phyloP scores from a whole-genome alignment of 2,329 filamentous ascomycete species.

The Claviceps pusilla region DNA sequence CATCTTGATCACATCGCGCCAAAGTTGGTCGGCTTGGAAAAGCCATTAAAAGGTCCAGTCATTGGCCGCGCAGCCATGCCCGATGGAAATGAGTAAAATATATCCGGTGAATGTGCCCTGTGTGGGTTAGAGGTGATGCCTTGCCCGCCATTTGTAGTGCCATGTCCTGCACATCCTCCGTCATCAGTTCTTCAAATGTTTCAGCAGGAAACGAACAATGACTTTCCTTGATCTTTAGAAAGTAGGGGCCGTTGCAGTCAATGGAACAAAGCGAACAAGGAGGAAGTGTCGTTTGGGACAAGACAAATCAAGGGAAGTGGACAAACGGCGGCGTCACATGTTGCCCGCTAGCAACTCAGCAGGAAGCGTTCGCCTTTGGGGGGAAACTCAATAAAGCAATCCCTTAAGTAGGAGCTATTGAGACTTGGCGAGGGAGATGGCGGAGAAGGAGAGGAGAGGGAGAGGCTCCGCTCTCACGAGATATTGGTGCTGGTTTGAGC shows the following conservation, averaged over 20 bases:
- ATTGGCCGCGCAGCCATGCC: neutral
- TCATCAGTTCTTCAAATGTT: neutral
- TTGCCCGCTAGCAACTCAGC: neutral
- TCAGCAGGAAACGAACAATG: neutral
- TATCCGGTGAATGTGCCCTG: neutral
- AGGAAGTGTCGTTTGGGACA: neutral
- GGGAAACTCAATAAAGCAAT: neutral
- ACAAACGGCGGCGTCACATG: neutral
- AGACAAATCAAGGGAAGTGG: neutral
- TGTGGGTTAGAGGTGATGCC: too few relatives aligned
- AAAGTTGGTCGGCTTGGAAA: too few relatives aligned
- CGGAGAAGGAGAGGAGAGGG: neutral
- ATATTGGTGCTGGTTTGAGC: neutral
- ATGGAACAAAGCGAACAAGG: neutral
- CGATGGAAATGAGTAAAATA: neutral
- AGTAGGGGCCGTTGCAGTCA: neutral
- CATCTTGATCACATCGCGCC: too few relatives aligned
- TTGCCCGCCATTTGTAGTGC: too few relatives aligned
- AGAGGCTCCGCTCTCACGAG: neutral
- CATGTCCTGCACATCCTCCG: too few relatives aligned
- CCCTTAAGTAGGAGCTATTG: neutral
- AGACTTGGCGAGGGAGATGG: neutral
- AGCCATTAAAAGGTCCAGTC: neutral
- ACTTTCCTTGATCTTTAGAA: neutral
- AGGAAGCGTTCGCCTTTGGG: neutral